Conservation (phyloP, 1,139 yeast species). For the Pneumocystis jirovecii region DNA sequence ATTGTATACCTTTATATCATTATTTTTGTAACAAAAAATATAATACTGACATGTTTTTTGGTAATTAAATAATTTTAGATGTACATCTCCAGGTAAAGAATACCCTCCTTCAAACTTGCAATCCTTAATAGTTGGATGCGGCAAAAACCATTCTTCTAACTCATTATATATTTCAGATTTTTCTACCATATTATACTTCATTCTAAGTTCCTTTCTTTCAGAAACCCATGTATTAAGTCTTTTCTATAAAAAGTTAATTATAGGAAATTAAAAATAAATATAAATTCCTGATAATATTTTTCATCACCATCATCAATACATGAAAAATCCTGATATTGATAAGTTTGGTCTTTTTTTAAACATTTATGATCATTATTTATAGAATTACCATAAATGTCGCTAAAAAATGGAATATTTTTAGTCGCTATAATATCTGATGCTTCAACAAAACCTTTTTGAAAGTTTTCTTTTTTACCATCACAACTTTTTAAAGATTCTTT, state of each 20-base stretch:
- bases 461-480: slow-evolving; percentile 1
- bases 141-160: slow-evolving; percentile 47
- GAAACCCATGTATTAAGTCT: slow-evolving; percentile 47
- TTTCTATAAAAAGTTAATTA: slow-evolving; percentile 7
- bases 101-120: slow-evolving; percentile 56
- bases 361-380: neutral
- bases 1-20: slow-evolving; percentile 32
- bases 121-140: slow-evolving; percentile 68
- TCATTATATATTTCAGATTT: slow-evolving; percentile 6
- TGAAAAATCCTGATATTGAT: neutral
- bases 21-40: slow-evolving; percentile 41
- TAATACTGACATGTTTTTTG: slow-evolving; percentile 57
- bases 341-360: neutral
- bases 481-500: slow-evolving; percentile 2
- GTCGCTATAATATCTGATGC: neutral
- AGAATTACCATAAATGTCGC: neutral
- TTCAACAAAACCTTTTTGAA: neutral
- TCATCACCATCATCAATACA: slow-evolving; percentile 67
- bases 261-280: neutral
- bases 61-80: slow-evolving; percentile 73
- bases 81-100: slow-evolving; percentile 78
- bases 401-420: neutral
- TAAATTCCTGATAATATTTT: slow-evolving; percentile 32
- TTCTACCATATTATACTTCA: slow-evolving; percentile 18
- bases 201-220: slow-evolving; percentile 19